Conservation (phyloP, 225 moss, liverwort and hornwort species). For the Neckera pumila region DNA sequence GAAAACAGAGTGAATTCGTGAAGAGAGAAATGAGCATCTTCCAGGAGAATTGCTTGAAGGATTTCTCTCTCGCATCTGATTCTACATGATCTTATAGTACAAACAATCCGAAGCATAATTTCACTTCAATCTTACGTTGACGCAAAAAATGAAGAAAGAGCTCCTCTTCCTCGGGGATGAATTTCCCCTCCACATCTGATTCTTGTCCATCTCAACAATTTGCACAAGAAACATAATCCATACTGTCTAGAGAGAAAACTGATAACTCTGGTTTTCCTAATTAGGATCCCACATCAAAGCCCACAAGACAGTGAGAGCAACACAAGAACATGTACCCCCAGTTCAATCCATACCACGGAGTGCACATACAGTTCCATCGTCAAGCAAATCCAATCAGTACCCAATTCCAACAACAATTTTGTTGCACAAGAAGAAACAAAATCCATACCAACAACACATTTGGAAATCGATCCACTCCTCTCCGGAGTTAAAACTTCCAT, state of each 20-base stretch:
- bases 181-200: background rate
- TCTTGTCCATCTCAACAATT: background rate
- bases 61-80: background rate
- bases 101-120: background rate
- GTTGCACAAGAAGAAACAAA: background rate
- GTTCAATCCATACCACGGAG: background rate
- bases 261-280: background rate
- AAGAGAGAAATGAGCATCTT: background rate
- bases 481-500: background rate
- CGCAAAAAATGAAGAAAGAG: background rate
- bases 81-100: background rate
- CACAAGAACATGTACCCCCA: background rate
- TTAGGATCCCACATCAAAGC: background rate
- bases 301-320: background rate
- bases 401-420: background rate
- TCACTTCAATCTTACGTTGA: background rate
- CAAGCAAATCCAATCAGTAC: background rate
- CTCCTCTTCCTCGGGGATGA: background rate
- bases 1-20: no score
- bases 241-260: background rate
- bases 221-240: background rate
- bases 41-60: background rate
- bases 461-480: background rate
- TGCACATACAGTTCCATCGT: background rate
- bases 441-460: background rate